phyloP scores from a whole-genome alignment of 768 basidiomycete species.

The Amanita exitialis region DNA sequence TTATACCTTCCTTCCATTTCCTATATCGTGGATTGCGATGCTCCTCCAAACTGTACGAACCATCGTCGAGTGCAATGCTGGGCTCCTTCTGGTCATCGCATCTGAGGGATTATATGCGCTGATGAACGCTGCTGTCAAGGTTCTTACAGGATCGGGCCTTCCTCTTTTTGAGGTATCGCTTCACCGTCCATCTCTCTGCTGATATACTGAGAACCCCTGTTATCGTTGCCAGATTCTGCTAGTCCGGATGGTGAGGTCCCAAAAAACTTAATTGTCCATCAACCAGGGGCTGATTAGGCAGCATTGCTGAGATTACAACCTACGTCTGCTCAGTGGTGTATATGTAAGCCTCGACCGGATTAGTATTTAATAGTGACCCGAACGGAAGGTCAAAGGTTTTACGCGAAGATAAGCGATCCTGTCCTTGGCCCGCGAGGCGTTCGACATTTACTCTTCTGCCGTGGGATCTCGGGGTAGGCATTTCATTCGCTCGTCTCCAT shows the following conservation, averaged over 20 bases:
- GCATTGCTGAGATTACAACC: neutral
- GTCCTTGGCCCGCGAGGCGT: constrained; percentile 62
- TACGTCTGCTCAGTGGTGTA: neutral
- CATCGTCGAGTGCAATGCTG: neutral
- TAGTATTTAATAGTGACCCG: too few relatives aligned
- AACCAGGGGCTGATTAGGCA: neutral
- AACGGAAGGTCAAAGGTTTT: constrained; percentile 17
- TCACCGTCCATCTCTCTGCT: neutral
- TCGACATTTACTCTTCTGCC: constrained; percentile 39
- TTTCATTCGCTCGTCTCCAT: constrained; percentile 46
- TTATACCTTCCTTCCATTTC: neutral
- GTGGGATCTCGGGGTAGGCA: constrained; percentile 61
- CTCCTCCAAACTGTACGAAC: neutral
- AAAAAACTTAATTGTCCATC: neutral
- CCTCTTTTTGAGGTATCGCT: neutral
- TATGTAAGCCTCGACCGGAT: neutral
- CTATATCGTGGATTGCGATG: neutral
- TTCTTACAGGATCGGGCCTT: neutral
- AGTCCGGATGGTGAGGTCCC: neutral
- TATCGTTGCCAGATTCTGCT: neutral
- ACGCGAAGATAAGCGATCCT: constrained; percentile 40
- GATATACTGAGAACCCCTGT: neutral
- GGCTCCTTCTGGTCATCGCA: neutral
- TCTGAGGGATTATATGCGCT: neutral
- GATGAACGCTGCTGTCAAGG: constrained; percentile 1